phyloP scores from a whole-genome alignment of 305 asterid species.

The Petunia hybrid region DNA sequence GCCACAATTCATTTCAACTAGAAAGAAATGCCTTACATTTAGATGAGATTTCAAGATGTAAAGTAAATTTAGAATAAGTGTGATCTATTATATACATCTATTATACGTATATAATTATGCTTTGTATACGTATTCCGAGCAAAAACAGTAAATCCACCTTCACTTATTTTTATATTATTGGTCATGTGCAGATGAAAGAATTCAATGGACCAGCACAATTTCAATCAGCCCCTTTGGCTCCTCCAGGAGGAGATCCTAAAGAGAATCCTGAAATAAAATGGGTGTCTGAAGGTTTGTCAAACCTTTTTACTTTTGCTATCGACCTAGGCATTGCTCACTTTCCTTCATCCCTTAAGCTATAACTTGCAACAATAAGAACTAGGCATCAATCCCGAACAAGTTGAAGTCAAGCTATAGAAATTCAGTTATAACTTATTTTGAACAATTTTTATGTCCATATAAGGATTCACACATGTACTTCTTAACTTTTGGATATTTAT shows the following conservation, averaged over 20 bases:
- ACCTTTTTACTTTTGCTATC: not conserved
- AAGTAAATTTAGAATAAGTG: too few relatives aligned
- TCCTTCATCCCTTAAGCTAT: not conserved
- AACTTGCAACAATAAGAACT: too few relatives aligned
- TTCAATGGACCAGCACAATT: conserved; percentile 35
- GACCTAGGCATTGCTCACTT: too few relatives aligned
- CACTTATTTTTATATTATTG: not conserved
- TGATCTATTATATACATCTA: too few relatives aligned
- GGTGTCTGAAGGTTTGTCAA: conserved; percentile 37
- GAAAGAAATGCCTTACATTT: too few relatives aligned
- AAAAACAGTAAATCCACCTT: not conserved
- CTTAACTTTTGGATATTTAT: too few relatives aligned
- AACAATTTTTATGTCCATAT: not conserved
- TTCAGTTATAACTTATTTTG: not conserved
- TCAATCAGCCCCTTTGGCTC: conserved; percentile 37
- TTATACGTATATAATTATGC: not conserved
- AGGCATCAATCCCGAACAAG: too few relatives aligned
- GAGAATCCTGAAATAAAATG: conserved; percentile 35
- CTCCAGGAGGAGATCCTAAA: not conserved
- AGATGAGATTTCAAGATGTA: too few relatives aligned
- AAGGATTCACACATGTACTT: too few relatives aligned
- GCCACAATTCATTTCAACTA: too few relatives aligned
- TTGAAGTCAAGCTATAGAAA: too few relatives aligned
- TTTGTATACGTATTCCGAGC: not conserved
- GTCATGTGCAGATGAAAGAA: conserved; percentile 35